These are phyloP conservation scores for Vigna mungo DNA, from an alignment of 306 rosid species.

Conservation along the genomic window DNA sequence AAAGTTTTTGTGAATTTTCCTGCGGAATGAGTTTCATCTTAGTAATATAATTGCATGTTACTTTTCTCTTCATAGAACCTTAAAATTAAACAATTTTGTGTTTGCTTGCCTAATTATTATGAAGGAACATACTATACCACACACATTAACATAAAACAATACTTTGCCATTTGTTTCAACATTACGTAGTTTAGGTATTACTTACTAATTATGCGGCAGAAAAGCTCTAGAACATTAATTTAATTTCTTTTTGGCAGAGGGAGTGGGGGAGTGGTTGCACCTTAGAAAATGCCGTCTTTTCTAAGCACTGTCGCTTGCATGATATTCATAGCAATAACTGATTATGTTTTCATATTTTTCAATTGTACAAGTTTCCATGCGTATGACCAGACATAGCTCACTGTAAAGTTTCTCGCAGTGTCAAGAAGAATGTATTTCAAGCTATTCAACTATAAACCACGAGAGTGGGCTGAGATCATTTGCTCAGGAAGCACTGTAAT, in stretches of 20 bases:
- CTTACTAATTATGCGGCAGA: too few relatives aligned
- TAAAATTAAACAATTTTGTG: slow-evolving; percentile 30
- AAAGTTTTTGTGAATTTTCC: slow-evolving; percentile 29
- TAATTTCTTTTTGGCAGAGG: too few relatives aligned
- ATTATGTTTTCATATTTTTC: not conserved
- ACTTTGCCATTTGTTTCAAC: not conserved
- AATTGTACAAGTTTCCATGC: not conserved
- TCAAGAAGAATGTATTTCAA: not conserved
- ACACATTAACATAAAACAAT: not conserved
- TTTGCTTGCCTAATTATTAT: not conserved
- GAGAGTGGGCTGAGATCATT: not conserved
- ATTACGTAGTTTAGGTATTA: not conserved
- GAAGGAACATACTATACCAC: slow-evolving; percentile 6
- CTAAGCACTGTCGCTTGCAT: not conserved
- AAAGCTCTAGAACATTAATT: too few relatives aligned
- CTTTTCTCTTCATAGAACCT: slow-evolving; percentile 30
- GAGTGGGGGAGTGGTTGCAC: too few relatives aligned
- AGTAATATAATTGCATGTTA: slow-evolving; percentile 5
- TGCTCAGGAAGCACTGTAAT: not conserved
- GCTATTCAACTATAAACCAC: not conserved
- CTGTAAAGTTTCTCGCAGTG: slow-evolving; percentile 4
- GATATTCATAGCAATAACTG: not conserved
- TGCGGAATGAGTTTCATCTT: slow-evolving; percentile 31
- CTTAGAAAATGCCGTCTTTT: not conserved
- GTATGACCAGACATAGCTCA: not conserved